Evolutionary conservation across 2,329 filamentous ascomycete genomes (phyloP), one percentile per base, ranked within the genome.

Genomic region (Metarhizium album): DNA sequence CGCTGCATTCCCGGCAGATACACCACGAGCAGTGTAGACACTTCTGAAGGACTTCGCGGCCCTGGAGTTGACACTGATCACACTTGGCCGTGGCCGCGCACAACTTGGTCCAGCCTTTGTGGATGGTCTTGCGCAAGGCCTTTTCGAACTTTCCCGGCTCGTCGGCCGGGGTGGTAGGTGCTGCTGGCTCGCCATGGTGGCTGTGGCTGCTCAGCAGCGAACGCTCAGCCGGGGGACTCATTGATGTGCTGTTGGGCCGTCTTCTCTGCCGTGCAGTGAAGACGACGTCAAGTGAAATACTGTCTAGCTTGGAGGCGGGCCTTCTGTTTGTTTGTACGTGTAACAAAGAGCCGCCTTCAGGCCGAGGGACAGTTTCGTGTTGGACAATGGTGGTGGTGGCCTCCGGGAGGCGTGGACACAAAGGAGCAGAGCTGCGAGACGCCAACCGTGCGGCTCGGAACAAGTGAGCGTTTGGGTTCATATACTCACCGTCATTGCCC

Each of bases 1-100:
- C 31, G 38, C 58, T 56, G 50, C 60, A 63, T 1, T 45, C 46
- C 4, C 24, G 45, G 48, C 61, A 63, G n/a, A 62, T 54, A 11
- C 56, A 57, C 9, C 62, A 47, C 29, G 56, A 56, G 54, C 60
- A 62, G 18, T 52, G 42, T 13, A 49, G 22, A 40, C 61, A 63
- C 38, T 58, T 59, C 33, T 59, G 57, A 1, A 63, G 53, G 1
- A 58, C 55, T 24, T 57, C 58, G 16, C 59, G 56, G 14, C 60
- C 51, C 23, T 58, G 54, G 5, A 29, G 52, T 33, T 56, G 51
- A 46, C 61, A 63, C 43, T 59, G 48, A 45, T 63, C 61, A 42
- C 61, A 63, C 45, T 60, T 60, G 29, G 61, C 58, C 31, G 59
- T 63, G 40, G 58, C 51, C 8, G 59, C 49, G 22, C 50, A 50